These are phyloP conservation scores for Dictyostelium intermedium DNA, from an alignment of 78 protist genomes.

Conservation along the genomic window DNA sequence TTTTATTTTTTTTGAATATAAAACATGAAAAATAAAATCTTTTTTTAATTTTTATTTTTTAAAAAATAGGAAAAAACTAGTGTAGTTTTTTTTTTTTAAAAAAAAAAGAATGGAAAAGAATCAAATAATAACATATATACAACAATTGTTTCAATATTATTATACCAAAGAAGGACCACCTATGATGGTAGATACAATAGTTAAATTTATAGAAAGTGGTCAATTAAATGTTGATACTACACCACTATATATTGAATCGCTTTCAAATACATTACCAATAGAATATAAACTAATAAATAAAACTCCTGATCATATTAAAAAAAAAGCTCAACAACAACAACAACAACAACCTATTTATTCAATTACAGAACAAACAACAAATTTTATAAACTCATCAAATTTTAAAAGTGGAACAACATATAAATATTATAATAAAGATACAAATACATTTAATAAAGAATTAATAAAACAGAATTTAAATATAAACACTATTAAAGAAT, in stretches of 20 bases:
- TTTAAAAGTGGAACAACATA: neutral
- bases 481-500: constrained; percentile 1
- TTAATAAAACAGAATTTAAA: neutral
- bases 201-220: neutral
- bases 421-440: constrained; percentile 35
- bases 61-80: neutral
- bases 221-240: neutral
- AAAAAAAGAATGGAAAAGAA: neutral
- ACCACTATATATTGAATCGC: constrained; percentile 64
- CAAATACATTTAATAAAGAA: constrained; percentile 60
- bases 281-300: constrained; percentile 26
- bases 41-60: neutral
- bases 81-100: neutral
- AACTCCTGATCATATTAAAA: constrained; percentile 52
- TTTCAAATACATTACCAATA: constrained; percentile 20
- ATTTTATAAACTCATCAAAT: neutral
- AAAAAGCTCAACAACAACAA: constrained; percentile 3
- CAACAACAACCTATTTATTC: neutral
- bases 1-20: neutral
- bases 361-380: neutral
- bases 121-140: constrained; percentile 15
- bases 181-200: constrained; percentile 4
- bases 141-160: constrained; percentile 43
- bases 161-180: constrained; percentile 9
- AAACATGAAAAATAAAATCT: neutral